These are phyloP conservation scores for Meyerozyma guilliermondii DNA, from an alignment of 1,139 yeast species.

Conservation along the genomic window DNA sequence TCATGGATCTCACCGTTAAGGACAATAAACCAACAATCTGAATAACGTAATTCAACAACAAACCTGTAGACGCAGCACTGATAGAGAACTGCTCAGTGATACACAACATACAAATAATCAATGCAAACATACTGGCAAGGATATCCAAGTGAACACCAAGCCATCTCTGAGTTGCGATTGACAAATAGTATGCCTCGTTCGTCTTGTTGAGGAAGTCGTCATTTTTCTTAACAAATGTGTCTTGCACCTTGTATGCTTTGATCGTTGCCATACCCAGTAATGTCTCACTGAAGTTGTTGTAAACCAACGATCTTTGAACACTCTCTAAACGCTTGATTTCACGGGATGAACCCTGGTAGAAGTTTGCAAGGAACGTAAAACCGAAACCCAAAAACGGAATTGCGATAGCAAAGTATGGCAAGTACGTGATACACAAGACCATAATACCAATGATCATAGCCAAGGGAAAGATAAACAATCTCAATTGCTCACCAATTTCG, in stretches of 20 bases:
- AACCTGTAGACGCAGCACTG: conserved; percentile 64
- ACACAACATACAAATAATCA: conserved; percentile 55
- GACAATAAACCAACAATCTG: conserved; percentile 46
- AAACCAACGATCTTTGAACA: conserved; percentile 13
- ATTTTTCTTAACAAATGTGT: conserved; percentile 11
- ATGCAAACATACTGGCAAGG: conserved; percentile 18
- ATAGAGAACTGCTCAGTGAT: conserved; percentile 59
- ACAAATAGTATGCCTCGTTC: conserved; percentile 16
- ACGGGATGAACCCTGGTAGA: conserved; percentile 43
- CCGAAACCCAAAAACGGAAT: conserved; percentile 49
- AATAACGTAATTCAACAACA: conserved; percentile 57
- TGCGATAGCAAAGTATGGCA: conserved; percentile 75
- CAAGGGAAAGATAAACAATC: conserved; percentile 46
- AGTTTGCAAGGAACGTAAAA: conserved; percentile 49
- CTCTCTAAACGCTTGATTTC: conserved; percentile 35
- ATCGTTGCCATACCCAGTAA: conserved; percentile 17
- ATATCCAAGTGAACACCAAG: conserved; percentile 13
- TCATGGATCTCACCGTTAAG: conserved; percentile 46
- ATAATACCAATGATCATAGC: conserved; percentile 59
- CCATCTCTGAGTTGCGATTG: conserved; percentile 16
- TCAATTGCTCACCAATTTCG: conserved; percentile 57
- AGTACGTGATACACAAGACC: conserved; percentile 62
- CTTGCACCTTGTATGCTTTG: conserved; percentile 12
- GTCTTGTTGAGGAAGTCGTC: conserved; percentile 11
- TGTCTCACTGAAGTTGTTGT: conserved; percentile 13